phyloP scores from a whole-genome alignment of 2,329 filamentous ascomycete species.

The Penicillium expansum region DNA sequence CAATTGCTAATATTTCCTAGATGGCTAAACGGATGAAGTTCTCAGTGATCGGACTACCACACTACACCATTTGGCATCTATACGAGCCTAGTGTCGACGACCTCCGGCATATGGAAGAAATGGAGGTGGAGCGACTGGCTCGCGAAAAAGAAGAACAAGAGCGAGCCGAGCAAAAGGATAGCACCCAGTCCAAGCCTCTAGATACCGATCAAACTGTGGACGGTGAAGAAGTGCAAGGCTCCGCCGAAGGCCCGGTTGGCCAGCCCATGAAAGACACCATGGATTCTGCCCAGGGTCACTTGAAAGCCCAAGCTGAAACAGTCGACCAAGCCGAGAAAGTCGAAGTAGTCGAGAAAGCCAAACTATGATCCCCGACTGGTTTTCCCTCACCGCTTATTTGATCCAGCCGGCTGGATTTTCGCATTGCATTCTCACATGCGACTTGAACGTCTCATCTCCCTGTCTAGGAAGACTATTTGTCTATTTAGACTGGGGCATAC shows the following conservation, averaged over 20 bases:
- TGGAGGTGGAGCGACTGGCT: conserved; percentile 81
- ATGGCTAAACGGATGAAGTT: conserved; percentile 97
- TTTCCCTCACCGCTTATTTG: neutral
- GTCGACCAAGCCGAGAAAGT: neutral
- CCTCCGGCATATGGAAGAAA: conserved; percentile 96
- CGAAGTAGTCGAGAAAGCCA: neutral
- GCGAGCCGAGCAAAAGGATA: conserved; percentile 68
- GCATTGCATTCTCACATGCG: neutral
- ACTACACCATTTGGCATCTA: conserved; percentile 99
- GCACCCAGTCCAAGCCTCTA: conserved; percentile 63
- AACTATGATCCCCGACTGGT: neutral
- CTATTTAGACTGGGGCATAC: neutral
- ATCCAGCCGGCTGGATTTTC: conserved; percentile 1
- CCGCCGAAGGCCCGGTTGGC: conserved; percentile 23
- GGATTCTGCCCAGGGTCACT: conserved; percentile 5
- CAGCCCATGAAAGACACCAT: conserved; percentile 19
- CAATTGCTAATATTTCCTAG: conserved; percentile 48
- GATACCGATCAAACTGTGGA: conserved; percentile 19
- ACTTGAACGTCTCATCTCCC: neutral
- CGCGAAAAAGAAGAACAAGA: conserved; percentile 78
- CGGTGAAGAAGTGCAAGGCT: conserved; percentile 17
- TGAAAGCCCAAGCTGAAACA: neutral
- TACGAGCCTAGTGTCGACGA: conserved; percentile 99
- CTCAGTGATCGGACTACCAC: conserved; percentile 90
- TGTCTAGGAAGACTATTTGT: neutral